These are phyloP conservation scores for Exserohilum turcica DNA, from an alignment of 2,329 filamentous ascomycete genomes.

Conservation along the genomic window DNA sequence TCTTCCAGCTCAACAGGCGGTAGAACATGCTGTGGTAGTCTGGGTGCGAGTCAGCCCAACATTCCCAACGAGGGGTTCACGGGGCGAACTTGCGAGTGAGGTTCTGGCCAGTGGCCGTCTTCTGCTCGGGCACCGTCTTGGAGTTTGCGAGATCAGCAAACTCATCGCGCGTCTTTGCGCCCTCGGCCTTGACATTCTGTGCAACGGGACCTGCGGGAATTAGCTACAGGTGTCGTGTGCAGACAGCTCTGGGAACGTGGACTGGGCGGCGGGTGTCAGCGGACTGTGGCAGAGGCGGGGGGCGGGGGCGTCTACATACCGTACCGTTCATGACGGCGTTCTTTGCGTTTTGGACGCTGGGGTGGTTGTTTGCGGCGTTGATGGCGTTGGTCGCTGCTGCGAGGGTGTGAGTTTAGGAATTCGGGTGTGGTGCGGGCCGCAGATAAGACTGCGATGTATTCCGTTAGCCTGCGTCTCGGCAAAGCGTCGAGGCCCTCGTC, in stretches of 20 bases:
- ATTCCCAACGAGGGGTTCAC: not conserved
- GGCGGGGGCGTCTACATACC: constrained; percentile 38
- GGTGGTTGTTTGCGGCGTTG: constrained; percentile 56
- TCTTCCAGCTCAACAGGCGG: constrained; percentile 69
- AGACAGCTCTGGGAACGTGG: constrained; percentile 31
- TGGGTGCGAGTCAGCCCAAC: constrained; percentile 34
- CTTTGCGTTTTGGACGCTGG: constrained; percentile 54
- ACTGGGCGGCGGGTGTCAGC: constrained; percentile 30
- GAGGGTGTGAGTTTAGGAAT: constrained; percentile 38
- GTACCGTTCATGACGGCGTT: constrained; percentile 52
- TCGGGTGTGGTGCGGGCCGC: constrained; percentile 39
- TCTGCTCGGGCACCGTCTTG: constrained; percentile 58
- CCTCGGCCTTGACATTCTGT: constrained; percentile 62
- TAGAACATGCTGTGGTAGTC: constrained; percentile 72
- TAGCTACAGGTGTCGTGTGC: constrained; percentile 28
- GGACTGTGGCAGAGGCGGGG: constrained; percentile 22
- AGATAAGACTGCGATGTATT: constrained; percentile 46
- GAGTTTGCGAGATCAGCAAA: constrained; percentile 63
- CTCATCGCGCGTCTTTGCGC: constrained; percentile 61
- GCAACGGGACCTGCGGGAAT: constrained; percentile 57
- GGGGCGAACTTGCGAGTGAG: constrained; percentile 60
- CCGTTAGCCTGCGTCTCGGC: constrained; percentile 46
- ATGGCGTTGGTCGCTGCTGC: constrained; percentile 57
- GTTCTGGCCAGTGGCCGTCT: constrained; percentile 64
- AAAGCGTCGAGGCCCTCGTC: constrained; percentile 32